Percentiles rank a stretch among this genome's conserved stretches.
phyloP scores from a whole-genome alignment of 2,329 filamentous ascomycete genomes.

The Paecilomyces fulvus region DNA sequence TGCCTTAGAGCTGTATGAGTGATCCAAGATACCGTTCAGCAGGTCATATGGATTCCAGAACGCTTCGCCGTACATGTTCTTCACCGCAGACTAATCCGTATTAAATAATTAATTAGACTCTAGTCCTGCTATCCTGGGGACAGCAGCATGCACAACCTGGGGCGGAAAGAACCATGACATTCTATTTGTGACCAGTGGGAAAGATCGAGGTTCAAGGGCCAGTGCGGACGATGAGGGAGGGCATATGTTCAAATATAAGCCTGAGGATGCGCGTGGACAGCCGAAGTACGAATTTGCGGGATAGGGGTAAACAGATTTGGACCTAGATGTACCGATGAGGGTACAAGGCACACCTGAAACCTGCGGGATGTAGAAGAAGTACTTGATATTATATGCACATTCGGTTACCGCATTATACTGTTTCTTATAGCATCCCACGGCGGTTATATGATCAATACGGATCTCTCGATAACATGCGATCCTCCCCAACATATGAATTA shows the following conservation, averaged over 20 bases:
- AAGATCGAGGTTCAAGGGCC: slow-evolving; percentile 14
- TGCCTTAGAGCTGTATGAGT: slow-evolving; percentile 22
- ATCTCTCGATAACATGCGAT: no score
- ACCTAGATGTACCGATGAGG: background rate
- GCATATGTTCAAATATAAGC: slow-evolving; percentile 26
- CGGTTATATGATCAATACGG: no score
- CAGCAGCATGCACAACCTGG: slow-evolving; percentile 27
- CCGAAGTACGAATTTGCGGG: slow-evolving; percentile 29
- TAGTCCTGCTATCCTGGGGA: background rate
- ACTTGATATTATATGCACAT: no score
- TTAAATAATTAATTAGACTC: slow-evolving; percentile 2
- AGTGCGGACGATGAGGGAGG: slow-evolving; percentile 25
- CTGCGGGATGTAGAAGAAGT: no score
- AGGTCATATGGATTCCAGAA: slow-evolving; percentile 33
- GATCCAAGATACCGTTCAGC: slow-evolving; percentile 28
- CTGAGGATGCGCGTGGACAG: slow-evolving; percentile 16
- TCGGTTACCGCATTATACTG: no score
- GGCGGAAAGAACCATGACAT: slow-evolving; percentile 27
- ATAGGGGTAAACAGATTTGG: background rate
- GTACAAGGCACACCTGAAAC: no score
- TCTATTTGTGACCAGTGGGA: slow-evolving; percentile 23
- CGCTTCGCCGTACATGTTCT: slow-evolving; percentile 27
- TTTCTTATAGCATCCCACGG: no score
- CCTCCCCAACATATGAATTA: no score
- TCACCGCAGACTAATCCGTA: slow-evolving; percentile 19